These are phyloP conservation scores for Taphrina flavorubra DNA, from an alignment of 1,139 yeast species.

Conservation along the genomic window DNA sequence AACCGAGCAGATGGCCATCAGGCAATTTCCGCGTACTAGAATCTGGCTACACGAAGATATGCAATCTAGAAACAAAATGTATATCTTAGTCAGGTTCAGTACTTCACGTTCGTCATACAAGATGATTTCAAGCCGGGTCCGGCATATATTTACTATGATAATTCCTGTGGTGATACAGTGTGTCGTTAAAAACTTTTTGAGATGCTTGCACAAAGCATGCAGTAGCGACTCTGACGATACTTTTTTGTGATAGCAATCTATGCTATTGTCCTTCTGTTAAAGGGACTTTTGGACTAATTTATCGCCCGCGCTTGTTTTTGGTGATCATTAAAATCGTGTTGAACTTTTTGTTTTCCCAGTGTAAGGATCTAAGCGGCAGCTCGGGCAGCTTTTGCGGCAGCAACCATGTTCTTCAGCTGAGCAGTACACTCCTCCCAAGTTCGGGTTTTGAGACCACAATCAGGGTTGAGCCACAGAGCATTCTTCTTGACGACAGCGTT, in stretches of 20 bases:
- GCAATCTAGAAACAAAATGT: no score
- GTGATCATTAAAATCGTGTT: conserved; percentile 18
- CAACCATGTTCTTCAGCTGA: conserved; percentile 93
- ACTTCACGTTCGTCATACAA: no score
- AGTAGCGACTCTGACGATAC: neutral
- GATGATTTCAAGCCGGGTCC: neutral
- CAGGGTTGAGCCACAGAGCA: conserved; percentile 99
- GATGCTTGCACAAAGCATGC: neutral
- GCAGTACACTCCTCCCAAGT: conserved; percentile 88
- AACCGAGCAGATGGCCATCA: neutral
- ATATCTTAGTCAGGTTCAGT: no score
- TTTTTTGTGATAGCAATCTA: neutral
- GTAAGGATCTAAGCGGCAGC: conserved; percentile 10
- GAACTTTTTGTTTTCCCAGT: conserved; percentile 8
- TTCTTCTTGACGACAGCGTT: conserved; percentile 96
- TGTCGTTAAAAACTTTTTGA: neutral
- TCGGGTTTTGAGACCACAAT: conserved; percentile 94
- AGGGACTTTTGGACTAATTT: conserved; percentile 12
- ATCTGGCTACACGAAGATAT: no score
- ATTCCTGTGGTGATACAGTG: conserved; percentile 11
- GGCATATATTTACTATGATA: conserved; percentile 6
- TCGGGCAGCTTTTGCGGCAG: conserved; percentile 77
- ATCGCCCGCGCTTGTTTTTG: conserved; percentile 16
- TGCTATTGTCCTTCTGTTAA: conserved; percentile 15
- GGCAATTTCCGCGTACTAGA: no score